A percentile compares a stretch with the other conserved stretches of the same genome.
phyloP scores from a whole-genome alignment of 352 stramenopile species.

The Phytophthora cactorum region DNA sequence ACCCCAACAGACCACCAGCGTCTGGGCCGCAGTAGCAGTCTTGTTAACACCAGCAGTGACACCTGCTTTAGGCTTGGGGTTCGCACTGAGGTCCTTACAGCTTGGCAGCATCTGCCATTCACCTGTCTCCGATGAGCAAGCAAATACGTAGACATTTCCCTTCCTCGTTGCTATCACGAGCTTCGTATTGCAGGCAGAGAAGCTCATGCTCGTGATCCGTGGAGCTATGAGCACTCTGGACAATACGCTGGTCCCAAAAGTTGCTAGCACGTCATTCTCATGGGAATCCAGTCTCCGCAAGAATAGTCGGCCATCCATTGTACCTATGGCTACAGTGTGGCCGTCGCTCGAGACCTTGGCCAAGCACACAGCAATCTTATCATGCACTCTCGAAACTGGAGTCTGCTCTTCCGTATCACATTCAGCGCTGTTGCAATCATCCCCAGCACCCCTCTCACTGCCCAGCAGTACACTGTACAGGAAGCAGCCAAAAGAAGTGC shows the following conservation, averaged over 20 bases:
- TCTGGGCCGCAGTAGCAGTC: slow-evolving; percentile 43
- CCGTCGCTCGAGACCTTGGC: slow-evolving; percentile 49
- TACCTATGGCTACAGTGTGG: slow-evolving; percentile 43
- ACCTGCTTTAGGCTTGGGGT: slow-evolving; percentile 46
- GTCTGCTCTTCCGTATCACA: background rate
- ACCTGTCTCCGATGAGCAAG: background rate
- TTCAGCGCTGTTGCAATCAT: background rate
- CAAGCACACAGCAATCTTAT: slow-evolving; percentile 45
- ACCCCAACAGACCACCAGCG: slow-evolving; percentile 61
- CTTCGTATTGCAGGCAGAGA: slow-evolving; percentile 36
- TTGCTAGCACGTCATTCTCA: slow-evolving; percentile 1
- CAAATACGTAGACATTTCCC: slow-evolving; percentile 69
- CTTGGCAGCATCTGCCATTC: slow-evolving; percentile 38
- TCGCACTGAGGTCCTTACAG: slow-evolving; percentile 40
- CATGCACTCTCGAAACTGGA: slow-evolving; percentile 26
- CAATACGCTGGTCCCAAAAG: slow-evolving; percentile 37
- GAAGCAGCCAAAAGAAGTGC: slow-evolving; percentile 42
- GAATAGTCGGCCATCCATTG: slow-evolving; percentile 61
- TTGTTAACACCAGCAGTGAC: slow-evolving; percentile 17
- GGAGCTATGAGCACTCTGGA: slow-evolving; percentile 52
- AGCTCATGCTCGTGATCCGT: slow-evolving; percentile 62
- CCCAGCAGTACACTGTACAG: slow-evolving; percentile 39
- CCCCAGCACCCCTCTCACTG: background rate
- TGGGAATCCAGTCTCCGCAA: slow-evolving; percentile 31
- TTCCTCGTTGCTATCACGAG: slow-evolving; percentile 63